Evolutionary conservation across 495 filamentous ascomycete species (phyloP).

Genomic region (Cercophora newfieldiana): DNA sequence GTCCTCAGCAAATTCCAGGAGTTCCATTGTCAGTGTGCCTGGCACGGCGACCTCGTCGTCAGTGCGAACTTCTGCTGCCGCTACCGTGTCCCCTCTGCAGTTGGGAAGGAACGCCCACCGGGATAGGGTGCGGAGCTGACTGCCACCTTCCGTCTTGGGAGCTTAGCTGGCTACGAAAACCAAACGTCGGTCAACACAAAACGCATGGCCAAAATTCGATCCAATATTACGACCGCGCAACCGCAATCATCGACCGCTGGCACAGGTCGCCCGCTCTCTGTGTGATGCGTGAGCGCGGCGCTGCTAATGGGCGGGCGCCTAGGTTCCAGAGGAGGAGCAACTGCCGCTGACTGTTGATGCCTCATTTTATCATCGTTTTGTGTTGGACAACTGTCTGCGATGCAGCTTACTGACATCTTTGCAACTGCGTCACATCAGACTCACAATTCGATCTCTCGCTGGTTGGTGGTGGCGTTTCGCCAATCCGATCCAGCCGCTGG

Average conservation of each 20-base stretch:
- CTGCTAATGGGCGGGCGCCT: background rate
- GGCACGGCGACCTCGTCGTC: background rate
- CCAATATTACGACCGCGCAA: slow-evolving; percentile 19
- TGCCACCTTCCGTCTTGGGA: slow-evolving; percentile 9
- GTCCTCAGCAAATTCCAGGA: background rate
- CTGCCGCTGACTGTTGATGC: background rate
- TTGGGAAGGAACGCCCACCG: background rate
- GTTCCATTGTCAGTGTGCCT: background rate
- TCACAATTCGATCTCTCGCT: background rate
- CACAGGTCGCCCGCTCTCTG: background rate
- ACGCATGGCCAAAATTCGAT: background rate
- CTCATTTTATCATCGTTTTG: background rate
- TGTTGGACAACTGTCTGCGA: background rate
- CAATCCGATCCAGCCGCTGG: background rate
- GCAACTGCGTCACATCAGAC: background rate
- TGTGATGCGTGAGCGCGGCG: slow-evolving; percentile 11
- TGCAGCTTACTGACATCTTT: background rate
- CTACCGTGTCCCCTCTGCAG: background rate
- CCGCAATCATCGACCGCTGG: slow-evolving; percentile 4
- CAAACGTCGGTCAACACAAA: background rate
- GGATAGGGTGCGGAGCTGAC: slow-evolving; percentile 6
- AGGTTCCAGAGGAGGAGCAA: background rate
- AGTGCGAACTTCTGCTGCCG: background rate
- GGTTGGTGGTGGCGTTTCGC: background rate
- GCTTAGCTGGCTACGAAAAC: background rate